Percentiles rank a stretch among this genome's conserved stretches.
Evolutionary conservation across 2,329 filamentous ascomycete species (phyloP).

Genomic region (Lithohypha guttulata): DNA sequence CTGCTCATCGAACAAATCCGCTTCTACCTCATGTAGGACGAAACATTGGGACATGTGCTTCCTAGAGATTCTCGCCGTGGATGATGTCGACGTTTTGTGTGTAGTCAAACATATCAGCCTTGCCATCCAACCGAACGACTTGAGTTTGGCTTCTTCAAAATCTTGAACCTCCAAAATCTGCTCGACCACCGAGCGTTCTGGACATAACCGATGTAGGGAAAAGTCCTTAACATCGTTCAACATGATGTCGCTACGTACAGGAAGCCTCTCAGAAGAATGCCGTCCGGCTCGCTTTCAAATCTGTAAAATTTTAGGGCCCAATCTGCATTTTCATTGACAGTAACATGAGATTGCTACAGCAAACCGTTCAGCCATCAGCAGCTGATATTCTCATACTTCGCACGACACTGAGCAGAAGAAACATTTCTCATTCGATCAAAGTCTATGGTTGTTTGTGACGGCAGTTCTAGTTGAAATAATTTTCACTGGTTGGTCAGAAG

Average conservation of each 20-base stretch:
- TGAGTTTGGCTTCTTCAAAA: conserved; percentile 2
- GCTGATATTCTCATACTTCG: neutral
- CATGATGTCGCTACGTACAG: neutral
- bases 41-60: neutral
- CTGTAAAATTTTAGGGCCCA: neutral
- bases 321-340: neutral
- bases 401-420: neutral
- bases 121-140: neutral
- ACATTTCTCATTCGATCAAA: too few species aligned
- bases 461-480: neutral
- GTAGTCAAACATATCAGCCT: neutral
- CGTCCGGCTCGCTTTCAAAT: neutral
- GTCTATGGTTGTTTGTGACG: neutral
- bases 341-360: neutral
- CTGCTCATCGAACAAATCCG: neutral
- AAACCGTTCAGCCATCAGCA: neutral
- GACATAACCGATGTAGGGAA: neutral
- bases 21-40: neutral
- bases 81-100: neutral
- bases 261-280: neutral
- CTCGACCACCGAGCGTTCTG: conserved; percentile 1
- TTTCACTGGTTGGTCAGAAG: neutral
- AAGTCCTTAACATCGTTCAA: conserved; percentile 2
- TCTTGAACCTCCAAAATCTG: conserved; percentile 1
- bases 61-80: neutral